Base-by-base conservation (phyloP, 2,329 filamentous ascomycete species). In the Aciculosporium take region DNA sequence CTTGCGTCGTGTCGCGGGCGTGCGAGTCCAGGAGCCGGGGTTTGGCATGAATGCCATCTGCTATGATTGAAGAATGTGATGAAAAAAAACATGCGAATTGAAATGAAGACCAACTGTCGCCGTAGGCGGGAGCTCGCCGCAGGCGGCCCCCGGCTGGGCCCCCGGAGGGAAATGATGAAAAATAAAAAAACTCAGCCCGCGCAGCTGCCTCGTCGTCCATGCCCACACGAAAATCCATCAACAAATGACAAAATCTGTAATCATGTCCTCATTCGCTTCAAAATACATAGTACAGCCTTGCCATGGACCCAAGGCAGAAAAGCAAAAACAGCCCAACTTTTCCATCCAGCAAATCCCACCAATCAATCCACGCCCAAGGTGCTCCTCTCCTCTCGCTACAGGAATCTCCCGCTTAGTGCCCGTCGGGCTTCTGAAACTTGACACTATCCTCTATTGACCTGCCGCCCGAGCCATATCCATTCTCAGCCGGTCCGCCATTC, bases 21-120 rank as follows among this genome's bases (percentile, higher is more conserved):
- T 84, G 47, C 77, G 84, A 50, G 79, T 93, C 29, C 77, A 79
- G 5, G 86, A 93, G 65, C 84, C 83, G n/a, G 86, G 86, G 1
- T 94, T 94, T 58, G 85, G 85, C 2, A 94, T 94, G 86, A 94
- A 94, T 63, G 85, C 85, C n/a, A 87, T 93, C 48, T 94, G 86
- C 86, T 43, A 43, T 15, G 41, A 43, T 23, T 43, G 12, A 24
- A n/a, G n/a, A n/a, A n/a, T n/a, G n/a, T n/a, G n/a, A n/a, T n/a
- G n/a, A n/a, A n/a, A n/a, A n/a, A n/a, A n/a, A n/a, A n/a, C n/a
- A n/a, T n/a, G n/a, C n/a, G n/a, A n/a, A n/a, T n/a, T n/a, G n/a
- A n/a, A n/a, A n/a, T n/a, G n/a, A n/a, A n/a, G n/a, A n/a, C n/a
- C n/a, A n/a, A n/a, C n/a, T n/a, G n/a, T n/a, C n/a, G n/a, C n/a